These are phyloP conservation scores for Boletus sp. DNA, from an alignment of 768 basidiomycete genomes.

Conservation along the genomic window DNA sequence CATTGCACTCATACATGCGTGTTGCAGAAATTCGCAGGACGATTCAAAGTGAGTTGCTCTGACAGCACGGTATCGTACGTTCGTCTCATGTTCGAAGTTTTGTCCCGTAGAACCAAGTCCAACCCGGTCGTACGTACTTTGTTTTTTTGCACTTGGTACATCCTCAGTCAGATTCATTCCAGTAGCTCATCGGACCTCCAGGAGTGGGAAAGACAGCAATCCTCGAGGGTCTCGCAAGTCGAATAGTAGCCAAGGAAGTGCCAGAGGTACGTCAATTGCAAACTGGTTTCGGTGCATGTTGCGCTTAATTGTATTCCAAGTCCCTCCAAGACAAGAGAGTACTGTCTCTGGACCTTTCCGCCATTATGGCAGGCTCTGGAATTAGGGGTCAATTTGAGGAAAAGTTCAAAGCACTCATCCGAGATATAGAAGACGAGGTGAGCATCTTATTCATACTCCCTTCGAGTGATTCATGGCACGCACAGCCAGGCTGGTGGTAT, in stretches of 20 bases:
- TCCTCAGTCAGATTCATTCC: neutral
- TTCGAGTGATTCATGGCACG: constrained; percentile 17
- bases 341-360: constrained; percentile 78
- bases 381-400: constrained; percentile 93
- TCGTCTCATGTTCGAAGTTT: constrained; percentile 42
- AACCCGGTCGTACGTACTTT: constrained; percentile 74
- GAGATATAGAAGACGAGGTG: constrained; percentile 85
- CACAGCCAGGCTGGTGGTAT: constrained; percentile 60
- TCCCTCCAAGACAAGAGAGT: constrained; percentile 88
- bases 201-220: constrained; percentile 95
- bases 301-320: constrained; percentile 36
- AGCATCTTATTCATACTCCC: constrained; percentile 28
- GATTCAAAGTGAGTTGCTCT: constrained; percentile 68
- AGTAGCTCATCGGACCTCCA: constrained; percentile 76
- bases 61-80: neutral
- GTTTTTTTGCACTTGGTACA: neutral
- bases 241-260: constrained; percentile 87
- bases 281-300: neutral
- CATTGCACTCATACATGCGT: neutral
- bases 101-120: constrained; percentile 87
- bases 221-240: constrained; percentile 81
- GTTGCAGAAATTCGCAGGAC: constrained; percentile 80
- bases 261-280: constrained; percentile 61
- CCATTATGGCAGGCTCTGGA: constrained; percentile 85
- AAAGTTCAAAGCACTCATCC: constrained; percentile 87